Conservation (phyloP, 2,329 filamentous ascomycete genomes). For the Ceratocystis papillata region DNA sequence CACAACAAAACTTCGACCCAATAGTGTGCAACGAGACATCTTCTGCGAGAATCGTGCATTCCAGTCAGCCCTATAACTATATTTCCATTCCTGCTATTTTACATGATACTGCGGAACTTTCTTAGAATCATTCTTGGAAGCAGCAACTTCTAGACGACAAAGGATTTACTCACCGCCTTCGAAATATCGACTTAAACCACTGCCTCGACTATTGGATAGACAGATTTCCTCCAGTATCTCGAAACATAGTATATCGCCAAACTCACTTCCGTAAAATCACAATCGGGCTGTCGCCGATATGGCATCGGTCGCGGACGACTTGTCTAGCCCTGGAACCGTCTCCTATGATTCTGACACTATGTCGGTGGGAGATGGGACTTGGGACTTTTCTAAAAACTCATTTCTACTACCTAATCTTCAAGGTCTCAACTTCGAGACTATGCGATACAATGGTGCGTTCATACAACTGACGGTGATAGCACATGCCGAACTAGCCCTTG, state of each 20-base stretch:
- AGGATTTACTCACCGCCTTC: conserved; percentile 4
- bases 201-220: not conserved
- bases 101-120: not conserved
- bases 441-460: conserved; percentile 66
- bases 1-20: not conserved
- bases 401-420: conserved; percentile 69
- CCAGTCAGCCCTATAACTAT: not conserved
- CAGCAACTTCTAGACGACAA: not conserved
- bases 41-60: not conserved
- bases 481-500: no score
- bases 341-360: conserved; percentile 64
- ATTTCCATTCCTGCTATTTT: not conserved
- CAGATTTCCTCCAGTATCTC: not conserved
- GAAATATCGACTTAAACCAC: not conserved
- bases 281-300: conserved; percentile 40
- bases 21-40: not conserved
- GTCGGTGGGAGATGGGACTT: conserved; percentile 71
- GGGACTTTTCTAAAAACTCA: conserved; percentile 65
- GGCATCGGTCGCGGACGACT: conserved; percentile 48
- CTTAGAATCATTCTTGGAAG: conserved; percentile 2
- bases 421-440: conserved; percentile 68
- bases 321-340: conserved; percentile 61
- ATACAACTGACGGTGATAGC: not conserved
- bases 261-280: not conserved
- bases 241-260: not conserved